A percentile compares a stretch with the other conserved stretches of the same genome.
Evolutionary conservation across 208 protist genomes (phyloP).

Genomic region (Porcisia hertigi): DNA sequence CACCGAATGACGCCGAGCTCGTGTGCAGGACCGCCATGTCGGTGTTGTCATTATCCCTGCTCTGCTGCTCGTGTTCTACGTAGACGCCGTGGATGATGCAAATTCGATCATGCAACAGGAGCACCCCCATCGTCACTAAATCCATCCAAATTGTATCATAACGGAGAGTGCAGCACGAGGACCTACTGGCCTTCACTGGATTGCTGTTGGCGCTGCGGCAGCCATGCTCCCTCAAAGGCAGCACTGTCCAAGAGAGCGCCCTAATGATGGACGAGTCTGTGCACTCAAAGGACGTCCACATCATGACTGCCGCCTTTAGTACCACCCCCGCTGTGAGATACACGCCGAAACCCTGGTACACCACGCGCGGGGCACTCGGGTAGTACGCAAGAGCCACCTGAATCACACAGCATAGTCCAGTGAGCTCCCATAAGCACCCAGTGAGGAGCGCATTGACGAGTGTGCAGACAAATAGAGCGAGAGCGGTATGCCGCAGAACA

Average conservation of each 20-base stretch:
- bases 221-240: constrained; percentile 4
- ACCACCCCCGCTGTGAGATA: constrained; percentile 45
- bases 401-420: constrained; percentile 46
- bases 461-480: constrained; percentile 32
- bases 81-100: constrained; percentile 28
- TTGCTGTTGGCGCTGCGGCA: background rate
- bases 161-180: constrained; percentile 13
- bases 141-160: constrained; percentile 31
- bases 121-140: constrained; percentile 15
- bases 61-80: constrained; percentile 6
- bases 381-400: constrained; percentile 49
- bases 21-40: background rate
- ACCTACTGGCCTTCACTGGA: background rate
- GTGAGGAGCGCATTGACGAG: constrained; percentile 50
- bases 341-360: constrained; percentile 31
- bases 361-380: constrained; percentile 42
- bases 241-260: constrained; percentile 11
- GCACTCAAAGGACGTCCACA: constrained; percentile 8
- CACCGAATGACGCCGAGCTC: background rate
- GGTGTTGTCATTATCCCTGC: background rate
- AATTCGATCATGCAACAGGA: constrained; percentile 22
- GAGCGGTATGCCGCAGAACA: constrained; percentile 38
- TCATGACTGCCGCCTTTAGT: constrained; percentile 35
- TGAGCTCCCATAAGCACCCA: constrained; percentile 47
- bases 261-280: constrained; percentile 1